Conservation (phyloP, 2,329 filamentous ascomycete species). For the Rutstroemia sydowiana region DNA sequence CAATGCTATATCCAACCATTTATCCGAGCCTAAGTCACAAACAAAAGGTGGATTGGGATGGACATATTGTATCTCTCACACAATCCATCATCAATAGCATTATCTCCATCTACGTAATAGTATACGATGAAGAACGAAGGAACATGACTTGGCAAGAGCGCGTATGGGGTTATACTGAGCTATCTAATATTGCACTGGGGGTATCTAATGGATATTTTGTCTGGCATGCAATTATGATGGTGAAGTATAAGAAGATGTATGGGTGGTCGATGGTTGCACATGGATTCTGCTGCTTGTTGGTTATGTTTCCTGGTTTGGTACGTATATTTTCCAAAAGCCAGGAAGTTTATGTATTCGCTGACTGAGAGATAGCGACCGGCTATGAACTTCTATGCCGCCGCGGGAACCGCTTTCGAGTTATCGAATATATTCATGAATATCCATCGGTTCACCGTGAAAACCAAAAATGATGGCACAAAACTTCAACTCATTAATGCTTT, state of each 20-base stretch:
- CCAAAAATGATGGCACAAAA: background rate
- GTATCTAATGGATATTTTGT: background rate
- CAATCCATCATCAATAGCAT: background rate
- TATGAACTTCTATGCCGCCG: background rate
- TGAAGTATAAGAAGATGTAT: background rate
- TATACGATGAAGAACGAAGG: background rate
- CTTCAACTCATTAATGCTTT: background rate
- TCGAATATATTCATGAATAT: background rate
- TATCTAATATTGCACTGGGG: background rate
- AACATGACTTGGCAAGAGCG: background rate
- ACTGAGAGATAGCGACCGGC: background rate
- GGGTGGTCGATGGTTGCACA: background rate
- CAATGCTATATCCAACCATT: background rate
- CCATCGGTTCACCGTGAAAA: background rate
- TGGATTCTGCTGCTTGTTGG: background rate
- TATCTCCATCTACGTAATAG: background rate
- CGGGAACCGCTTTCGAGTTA: background rate
- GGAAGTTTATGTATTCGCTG: no score
- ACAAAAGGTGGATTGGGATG: background rate
- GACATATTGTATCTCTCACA: background rate
- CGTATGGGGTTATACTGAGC: background rate
- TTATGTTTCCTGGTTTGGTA: background rate
- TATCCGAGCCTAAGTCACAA: background rate
- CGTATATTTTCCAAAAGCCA: background rate
- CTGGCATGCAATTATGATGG: background rate